These are phyloP conservation scores for Atalantia buxifolia DNA, from an alignment of 345 rosid genomes.

Conservation along the genomic window DNA sequence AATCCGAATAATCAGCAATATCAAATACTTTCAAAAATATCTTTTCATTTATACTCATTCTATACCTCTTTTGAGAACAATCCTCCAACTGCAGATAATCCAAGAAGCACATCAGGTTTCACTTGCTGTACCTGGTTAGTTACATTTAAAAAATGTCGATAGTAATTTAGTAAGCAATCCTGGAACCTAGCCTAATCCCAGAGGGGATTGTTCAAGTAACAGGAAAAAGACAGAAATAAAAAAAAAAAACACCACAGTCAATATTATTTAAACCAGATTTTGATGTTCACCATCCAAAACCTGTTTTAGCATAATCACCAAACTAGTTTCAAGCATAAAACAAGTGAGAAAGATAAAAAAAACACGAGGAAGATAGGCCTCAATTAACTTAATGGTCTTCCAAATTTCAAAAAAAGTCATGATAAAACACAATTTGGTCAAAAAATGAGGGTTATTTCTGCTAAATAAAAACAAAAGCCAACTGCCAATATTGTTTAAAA, in stretches of 20 bases:
- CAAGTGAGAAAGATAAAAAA: background rate
- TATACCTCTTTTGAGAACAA: constrained; percentile 90
- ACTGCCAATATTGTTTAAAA: background rate
- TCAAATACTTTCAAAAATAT: background rate
- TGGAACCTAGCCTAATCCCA: background rate
- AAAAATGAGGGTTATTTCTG: background rate
- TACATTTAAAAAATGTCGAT: constrained; percentile 7
- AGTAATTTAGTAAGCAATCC: background rate
- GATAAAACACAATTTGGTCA: background rate
- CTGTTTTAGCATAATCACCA: background rate
- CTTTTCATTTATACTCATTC: background rate
- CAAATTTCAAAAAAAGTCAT: background rate
- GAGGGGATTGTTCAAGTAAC: background rate
- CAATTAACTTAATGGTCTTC: background rate
- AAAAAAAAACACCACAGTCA: background rate
- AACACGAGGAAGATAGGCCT: background rate
- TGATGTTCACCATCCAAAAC: background rate
- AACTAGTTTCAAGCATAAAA: background rate
- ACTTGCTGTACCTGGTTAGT: constrained; percentile 75
- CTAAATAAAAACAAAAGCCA: background rate
- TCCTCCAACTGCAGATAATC: constrained; percentile 99
- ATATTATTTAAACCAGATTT: background rate
- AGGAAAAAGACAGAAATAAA: background rate
- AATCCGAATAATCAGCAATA: background rate
- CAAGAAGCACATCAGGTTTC: constrained; percentile 98